Evolutionary conservation across 768 basidiomycete genomes (phyloP), one percentile per base, ranked within the genome.

Genomic region (Erythrobasidium yunnanense): DNA sequence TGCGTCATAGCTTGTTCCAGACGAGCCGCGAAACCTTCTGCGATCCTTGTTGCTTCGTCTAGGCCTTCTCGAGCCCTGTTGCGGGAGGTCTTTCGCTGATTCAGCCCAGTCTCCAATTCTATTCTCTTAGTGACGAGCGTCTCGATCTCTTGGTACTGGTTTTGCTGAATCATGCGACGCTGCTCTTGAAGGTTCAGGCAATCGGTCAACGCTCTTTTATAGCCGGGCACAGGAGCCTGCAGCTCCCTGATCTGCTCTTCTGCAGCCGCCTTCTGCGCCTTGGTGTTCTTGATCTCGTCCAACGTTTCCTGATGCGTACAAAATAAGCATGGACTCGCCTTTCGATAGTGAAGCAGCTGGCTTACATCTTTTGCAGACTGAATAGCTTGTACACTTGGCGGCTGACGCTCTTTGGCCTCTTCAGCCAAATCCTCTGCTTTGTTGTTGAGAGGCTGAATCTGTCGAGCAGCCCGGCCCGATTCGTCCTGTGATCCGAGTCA

Each of bases 141-240:
- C 27, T 84, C 81, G 2, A 84, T 67, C 22, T 78, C 73, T n/a
- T 75, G 72, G 71, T 81, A 84, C 57, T 80, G 78, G 8, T 46
- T 30, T 50, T 27, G 11, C 20, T 17, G n/a, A n/a, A 63, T n/a
- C n/a, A n/a, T n/a, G n/a, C n/a, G n/a, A n/a, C 22, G 42, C 30
- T 63, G 60, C 55, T 74, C 68, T 46, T 76, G 71, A 23, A 84
- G 73, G 29, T 79, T 80, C 35, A 74, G 72, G 67, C 81, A 83
- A 71, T 88, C 87, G 1, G 71, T 72, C 52, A 22, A 27, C 54
- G 38, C 23, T 66, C 32, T 6, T 29, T 45, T 17, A 52, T n/a
- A 11, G 53, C 27, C 35, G 8, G 27, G 17, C 18, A n/a, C 3
- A 3, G 20, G n/a, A 79, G 38, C 27, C 32, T 46, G 32, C 7